phyloP scores from a whole-genome alignment of 331 rosid species.

The Arachis monticola region DNA sequence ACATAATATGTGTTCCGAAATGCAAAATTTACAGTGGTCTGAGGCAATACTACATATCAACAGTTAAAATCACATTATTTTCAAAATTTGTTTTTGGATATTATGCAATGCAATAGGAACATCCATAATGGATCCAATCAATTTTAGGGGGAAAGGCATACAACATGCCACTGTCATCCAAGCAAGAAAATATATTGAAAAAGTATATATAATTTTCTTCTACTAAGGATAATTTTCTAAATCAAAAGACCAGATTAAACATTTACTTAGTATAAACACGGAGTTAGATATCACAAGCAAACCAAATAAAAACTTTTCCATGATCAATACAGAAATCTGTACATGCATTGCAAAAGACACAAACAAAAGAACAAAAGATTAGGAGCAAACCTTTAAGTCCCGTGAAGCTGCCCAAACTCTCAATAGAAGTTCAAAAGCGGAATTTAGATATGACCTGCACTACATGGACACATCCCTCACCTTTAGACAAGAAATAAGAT shows the following conservation, averaged over 20 bases:
- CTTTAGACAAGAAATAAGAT: conserved; percentile 44
- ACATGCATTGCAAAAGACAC: not conserved
- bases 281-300: conserved; percentile 10
- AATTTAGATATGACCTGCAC: conserved; percentile 96
- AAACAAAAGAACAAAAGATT: conserved; percentile 18
- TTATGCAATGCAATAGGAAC: conserved; percentile 12
- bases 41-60: conserved; percentile 16
- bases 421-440: conserved; percentile 92
- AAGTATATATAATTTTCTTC: conserved; percentile 13
- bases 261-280: conserved; percentile 6
- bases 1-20: conserved; percentile 20
- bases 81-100: conserved; percentile 2
- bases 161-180: conserved; percentile 11
- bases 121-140: not conserved
- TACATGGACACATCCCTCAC: conserved; percentile 48
- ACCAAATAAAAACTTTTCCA: conserved; percentile 5
- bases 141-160: not conserved
- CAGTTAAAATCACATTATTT: conserved; percentile 10
- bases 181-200: conserved; percentile 23
- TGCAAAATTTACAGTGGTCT: conserved; percentile 15
- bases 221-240: not conserved
- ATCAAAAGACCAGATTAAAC: conserved; percentile 14
- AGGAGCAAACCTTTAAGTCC: conserved; percentile 78
- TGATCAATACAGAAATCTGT: not conserved
- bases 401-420: conserved; percentile 97